Evolutionary conservation across 1,284 basidiomycete species (phyloP).

Genomic region (Fomitopsis schrenkii): DNA sequence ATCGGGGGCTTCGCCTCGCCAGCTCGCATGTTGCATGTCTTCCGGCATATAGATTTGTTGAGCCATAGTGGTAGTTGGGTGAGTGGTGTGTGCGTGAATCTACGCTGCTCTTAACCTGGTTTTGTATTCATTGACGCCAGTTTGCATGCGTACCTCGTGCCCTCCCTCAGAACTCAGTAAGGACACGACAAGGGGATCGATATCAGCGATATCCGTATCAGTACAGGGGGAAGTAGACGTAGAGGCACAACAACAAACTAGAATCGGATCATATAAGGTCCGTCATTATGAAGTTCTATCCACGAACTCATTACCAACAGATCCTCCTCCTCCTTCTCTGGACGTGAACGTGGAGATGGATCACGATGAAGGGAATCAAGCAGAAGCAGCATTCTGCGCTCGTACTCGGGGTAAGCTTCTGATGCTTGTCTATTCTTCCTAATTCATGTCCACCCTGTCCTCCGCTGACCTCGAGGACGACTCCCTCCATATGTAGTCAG

Average conservation of each 20-base stretch:
- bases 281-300: neutral
- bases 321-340: neutral
- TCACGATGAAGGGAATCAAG: neutral
- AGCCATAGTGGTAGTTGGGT: neutral
- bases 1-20: neutral
- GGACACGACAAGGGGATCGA: too few relatives aligned
- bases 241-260: too few relatives aligned
- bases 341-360: neutral
- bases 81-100: neutral
- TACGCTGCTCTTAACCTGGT: too few relatives aligned
- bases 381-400: neutral
- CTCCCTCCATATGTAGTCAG: neutral
- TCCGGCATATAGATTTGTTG: neutral
- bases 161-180: too few relatives aligned
- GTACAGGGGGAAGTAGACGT: too few relatives aligned
- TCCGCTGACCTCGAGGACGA: neutral
- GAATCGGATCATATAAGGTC: too few relatives aligned
- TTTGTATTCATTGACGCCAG: too few relatives aligned
- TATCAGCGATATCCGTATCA: too few relatives aligned
- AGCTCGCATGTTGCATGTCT: neutral
- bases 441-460: neutral
- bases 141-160: too few relatives aligned
- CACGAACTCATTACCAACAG: neutral
- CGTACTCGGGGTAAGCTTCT: neutral
- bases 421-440: neutral